phyloP scores from a whole-genome alignment of 345 rosid genomes.

The Salix brachista region DNA sequence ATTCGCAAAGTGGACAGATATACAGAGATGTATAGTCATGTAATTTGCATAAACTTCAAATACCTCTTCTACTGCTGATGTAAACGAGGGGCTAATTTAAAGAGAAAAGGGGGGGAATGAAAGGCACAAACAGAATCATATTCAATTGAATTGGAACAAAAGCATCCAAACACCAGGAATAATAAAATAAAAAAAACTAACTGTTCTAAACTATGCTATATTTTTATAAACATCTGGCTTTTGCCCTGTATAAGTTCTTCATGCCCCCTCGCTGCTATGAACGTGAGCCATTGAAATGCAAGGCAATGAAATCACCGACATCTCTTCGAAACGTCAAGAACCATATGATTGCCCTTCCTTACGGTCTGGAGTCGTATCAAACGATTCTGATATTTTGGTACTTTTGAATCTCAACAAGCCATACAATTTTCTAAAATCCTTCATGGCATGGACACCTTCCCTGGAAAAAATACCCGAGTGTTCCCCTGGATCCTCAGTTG shows the following conservation, averaged over 20 bases:
- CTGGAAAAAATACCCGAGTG: constrained; percentile 14
- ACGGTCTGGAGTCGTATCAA: constrained; percentile 2
- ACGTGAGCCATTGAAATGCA: not conserved
- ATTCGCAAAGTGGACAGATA: not conserved
- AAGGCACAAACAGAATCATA: not conserved
- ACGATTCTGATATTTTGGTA: constrained; percentile 11
- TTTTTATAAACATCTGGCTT: not conserved
- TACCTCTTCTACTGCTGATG: not conserved
- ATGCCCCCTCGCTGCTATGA: not conserved
- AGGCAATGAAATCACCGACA: not conserved
- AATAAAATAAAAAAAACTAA: not conserved
- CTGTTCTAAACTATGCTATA: not conserved
- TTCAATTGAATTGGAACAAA: constrained; percentile 5
- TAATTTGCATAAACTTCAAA: not conserved
- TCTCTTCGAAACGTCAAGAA: not conserved
- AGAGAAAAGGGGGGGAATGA: not conserved
- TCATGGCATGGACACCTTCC: constrained; percentile 37
- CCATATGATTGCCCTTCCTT: constrained; percentile 27
- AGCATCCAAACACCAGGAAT: constrained; percentile 4
- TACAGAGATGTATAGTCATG: not conserved
- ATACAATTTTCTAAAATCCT: constrained; percentile 31
- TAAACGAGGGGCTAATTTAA: not conserved
- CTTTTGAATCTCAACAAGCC: constrained; percentile 29
- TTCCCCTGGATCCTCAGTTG: constrained; percentile 21
- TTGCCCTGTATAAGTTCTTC: not conserved